Conservation (phyloP, 2,329 filamentous ascomycete species). For the Phoma herbarum region DNA sequence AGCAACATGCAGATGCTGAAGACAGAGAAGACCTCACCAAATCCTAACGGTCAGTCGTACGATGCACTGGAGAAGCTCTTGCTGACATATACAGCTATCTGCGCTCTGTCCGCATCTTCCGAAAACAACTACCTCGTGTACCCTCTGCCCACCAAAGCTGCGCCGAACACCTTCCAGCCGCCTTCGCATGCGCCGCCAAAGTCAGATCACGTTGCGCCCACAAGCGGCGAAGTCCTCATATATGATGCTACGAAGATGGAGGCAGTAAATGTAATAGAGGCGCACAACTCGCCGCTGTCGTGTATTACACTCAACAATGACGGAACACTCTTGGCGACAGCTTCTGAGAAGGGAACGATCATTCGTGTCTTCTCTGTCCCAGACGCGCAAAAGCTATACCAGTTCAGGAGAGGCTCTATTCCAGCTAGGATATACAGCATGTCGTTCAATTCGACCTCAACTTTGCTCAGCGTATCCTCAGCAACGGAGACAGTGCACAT, state of each 20-base stretch:
- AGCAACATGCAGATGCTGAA: conserved; percentile 96
- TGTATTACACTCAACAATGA: conserved; percentile 92
- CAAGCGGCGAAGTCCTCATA: conserved; percentile 89
- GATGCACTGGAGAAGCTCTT: neutral
- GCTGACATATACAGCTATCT: conserved; percentile 70
- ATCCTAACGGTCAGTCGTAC: conserved; percentile 70
- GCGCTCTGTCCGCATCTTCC: conserved; percentile 90
- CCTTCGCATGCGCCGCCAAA: conserved; percentile 88
- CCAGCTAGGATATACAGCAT: conserved; percentile 97
- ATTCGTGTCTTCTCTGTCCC: conserved; percentile 96
- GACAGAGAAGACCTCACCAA: conserved; percentile 93
- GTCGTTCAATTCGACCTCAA: conserved; percentile 96
- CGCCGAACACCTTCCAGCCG: conserved; percentile 61
- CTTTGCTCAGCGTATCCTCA: conserved; percentile 92
- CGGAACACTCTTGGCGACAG: conserved; percentile 89
- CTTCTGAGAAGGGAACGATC: conserved; percentile 96
- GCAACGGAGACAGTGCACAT: conserved; percentile 97
- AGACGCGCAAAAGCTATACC: conserved; percentile 89
- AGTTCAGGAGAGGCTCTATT: conserved; percentile 94
- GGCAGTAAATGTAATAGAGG: conserved; percentile 93
- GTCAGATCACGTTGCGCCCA: conserved; percentile 76
- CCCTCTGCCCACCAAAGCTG: conserved; percentile 76
- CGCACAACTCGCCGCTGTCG: conserved; percentile 89
- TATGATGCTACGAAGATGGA: conserved; percentile 91
- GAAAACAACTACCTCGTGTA: conserved; percentile 97